Evolutionary conservation across 306 rosid genomes (phyloP).

Genomic region (Prunus persica): DNA sequence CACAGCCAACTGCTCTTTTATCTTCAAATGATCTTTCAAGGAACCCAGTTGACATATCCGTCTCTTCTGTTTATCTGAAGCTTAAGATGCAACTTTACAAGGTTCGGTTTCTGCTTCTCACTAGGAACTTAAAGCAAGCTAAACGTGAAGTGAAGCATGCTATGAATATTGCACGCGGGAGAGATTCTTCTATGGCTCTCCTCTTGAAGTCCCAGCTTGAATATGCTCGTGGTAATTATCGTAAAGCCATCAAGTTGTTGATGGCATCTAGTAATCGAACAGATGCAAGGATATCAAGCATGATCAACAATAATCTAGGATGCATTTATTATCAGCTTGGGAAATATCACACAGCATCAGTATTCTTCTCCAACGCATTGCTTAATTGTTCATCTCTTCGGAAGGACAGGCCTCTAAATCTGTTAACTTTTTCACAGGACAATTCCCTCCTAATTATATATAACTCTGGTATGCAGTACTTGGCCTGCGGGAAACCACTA

Average conservation of each 20-base stretch:
- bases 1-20: constrained; percentile 54
- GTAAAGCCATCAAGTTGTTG: constrained; percentile 94
- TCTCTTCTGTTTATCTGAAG: constrained; percentile 78
- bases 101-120: constrained; percentile 83
- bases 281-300: constrained; percentile 65
- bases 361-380: constrained; percentile 87
- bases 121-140: constrained; percentile 89
- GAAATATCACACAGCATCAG: constrained; percentile 75
- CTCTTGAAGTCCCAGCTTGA: constrained; percentile 94
- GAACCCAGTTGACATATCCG: constrained; percentile 55
- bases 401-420: constrained; percentile 74
- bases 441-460: constrained; percentile 74
- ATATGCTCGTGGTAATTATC: constrained; percentile 94
- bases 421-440: constrained; percentile 73
- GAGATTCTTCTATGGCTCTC: constrained; percentile 90
- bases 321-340: constrained; percentile 97
- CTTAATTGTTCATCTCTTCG: constrained; percentile 65
- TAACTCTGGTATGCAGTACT: constrained; percentile 88
- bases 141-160: constrained; percentile 94
- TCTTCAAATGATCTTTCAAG: constrained; percentile 65
- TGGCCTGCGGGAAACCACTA: constrained; percentile 85
- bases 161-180: constrained; percentile 88
- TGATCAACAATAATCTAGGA: constrained; percentile 90
- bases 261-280: constrained; percentile 80
- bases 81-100: constrained; percentile 91